Percentiles rank a stretch among this genome's conserved stretches.
phyloP scores from a whole-genome alignment of 23 red algal species.

The Agarophyton chilense region DNA sequence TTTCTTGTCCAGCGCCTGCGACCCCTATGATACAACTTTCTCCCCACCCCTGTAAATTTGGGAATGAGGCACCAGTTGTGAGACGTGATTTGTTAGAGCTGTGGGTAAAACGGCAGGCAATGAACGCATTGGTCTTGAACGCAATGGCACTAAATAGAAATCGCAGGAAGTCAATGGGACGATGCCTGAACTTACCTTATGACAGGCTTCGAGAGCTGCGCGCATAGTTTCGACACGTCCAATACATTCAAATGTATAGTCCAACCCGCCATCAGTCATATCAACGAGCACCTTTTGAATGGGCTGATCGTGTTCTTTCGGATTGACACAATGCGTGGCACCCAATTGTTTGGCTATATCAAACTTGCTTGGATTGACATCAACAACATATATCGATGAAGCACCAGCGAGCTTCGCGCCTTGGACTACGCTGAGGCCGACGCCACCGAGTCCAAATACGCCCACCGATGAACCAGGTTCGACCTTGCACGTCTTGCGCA shows the following conservation, averaged over 20 bases:
- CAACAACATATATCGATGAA: constrained; percentile 73
- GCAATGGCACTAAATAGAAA: too few relatives aligned
- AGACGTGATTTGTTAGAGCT: not conserved
- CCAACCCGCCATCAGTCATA: constrained; percentile 93
- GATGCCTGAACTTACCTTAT: constrained; percentile 56
- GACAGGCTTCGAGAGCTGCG: constrained; percentile 89
- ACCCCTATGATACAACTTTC: constrained; percentile 95
- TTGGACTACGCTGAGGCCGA: constrained; percentile 84
- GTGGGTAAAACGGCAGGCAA: not conserved
- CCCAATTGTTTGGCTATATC: constrained; percentile 74
- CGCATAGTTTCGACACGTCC: constrained; percentile 86
- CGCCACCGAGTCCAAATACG: constrained; percentile 87
- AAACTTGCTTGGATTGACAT: constrained; percentile 89
- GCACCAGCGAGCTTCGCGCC: constrained; percentile 84
- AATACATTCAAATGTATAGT: constrained; percentile 98
- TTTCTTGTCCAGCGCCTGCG: constrained; percentile 88
- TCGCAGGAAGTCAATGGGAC: not conserved
- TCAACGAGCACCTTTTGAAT: constrained; percentile 89
- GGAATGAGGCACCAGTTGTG: not conserved
- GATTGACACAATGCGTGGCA: constrained; percentile 96
- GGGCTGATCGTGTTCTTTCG: constrained; percentile 60
- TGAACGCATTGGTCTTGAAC: not conserved
- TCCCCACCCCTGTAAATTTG: constrained; percentile 81
- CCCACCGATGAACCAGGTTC: constrained; percentile 86
- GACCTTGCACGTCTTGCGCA: constrained; percentile 85